Base-by-base conservation (phyloP, 2,329 filamentous ascomycete genomes). In the Cytospora paraplurivora region DNA sequence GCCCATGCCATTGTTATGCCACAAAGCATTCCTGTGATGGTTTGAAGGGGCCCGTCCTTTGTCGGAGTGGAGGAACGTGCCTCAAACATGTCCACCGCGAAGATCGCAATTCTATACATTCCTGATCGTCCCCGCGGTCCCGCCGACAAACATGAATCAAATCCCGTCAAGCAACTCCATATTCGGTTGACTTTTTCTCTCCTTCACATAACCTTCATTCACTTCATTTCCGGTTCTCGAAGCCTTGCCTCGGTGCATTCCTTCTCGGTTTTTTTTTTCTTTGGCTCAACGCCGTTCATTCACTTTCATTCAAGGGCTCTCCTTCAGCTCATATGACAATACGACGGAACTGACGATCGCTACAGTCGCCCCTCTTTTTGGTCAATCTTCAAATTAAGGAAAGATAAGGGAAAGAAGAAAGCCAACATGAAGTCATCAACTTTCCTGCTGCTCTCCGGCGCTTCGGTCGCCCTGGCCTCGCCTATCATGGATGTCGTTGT, bases 361-460 rank as follows among this genome's bases (percentile, higher is more conserved):
- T 34, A 17, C 52, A 59, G 63, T 37, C 52, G 35, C 54, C 21
- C 33, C 38, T 47, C 51, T 61, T 63, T 51, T 62, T 37, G 51
- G 12, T 62, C 55, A 69, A 56, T 49, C 53, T 52, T 63, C 59
- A 53, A 54, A 59, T 47, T 34, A 60, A 47, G 10, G 19, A 44
- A 8, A 7, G 41, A 44, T n/a, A 44, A 37, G 35, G 12, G 12
- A 15, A 44, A 44, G 19, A 32, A 47, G 37, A 55, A 63, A 32
- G 34, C 64, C 74, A 81, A 73, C 67, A 85, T 85, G 82, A 84
- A 82, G 77, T 74, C 78, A 54, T 81, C 81, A 56, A 65, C 79
- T 62, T 73, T 79, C 68, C 72, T 85, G 68, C 73, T 75, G 68
- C 74, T 76, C 68, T 75, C 79, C 67, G 75, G 79, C 71, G 79